These are phyloP conservation scores for Venustampulla echinocandica DNA, from an alignment of 495 filamentous ascomycete genomes.

Conservation along the genomic window DNA sequence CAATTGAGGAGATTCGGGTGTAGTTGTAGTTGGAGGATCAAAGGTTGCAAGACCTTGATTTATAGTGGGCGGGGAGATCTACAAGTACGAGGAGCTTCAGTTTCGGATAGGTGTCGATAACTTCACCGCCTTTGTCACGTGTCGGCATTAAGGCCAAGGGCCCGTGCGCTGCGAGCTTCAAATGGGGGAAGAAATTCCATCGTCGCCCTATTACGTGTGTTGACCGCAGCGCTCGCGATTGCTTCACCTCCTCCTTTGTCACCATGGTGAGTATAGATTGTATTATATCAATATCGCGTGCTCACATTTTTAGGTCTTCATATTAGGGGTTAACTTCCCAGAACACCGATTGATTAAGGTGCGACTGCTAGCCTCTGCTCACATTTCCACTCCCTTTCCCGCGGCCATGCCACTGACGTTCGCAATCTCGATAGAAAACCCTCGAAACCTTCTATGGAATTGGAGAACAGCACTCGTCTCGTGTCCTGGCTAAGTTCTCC, in stretches of 20 bases:
- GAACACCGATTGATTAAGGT: constrained; percentile 76
- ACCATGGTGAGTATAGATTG: constrained; percentile 35
- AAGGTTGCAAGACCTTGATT: constrained; percentile 5
- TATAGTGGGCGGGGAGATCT: not conserved
- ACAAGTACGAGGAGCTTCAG: not conserved
- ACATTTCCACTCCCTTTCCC: too few relatives aligned
- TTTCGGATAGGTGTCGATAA: constrained; percentile 21
- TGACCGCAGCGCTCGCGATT: too few relatives aligned
- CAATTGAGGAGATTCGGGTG: constrained; percentile 15
- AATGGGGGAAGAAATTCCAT: not conserved
- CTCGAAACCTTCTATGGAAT: constrained; percentile 88
- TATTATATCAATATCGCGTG: not conserved
- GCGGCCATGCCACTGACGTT: too few relatives aligned
- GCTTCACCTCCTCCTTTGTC: constrained; percentile 1
- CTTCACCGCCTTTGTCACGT: constrained; percentile 11
- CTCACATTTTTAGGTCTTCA: constrained; percentile 54
- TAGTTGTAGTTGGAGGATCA: not conserved
- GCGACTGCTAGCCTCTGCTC: constrained; percentile 25
- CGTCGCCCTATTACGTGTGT: not conserved
- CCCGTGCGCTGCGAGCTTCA: constrained; percentile 3
- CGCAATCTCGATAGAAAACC: too few relatives aligned
- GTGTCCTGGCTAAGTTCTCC: constrained; percentile 75
- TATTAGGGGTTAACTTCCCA: constrained; percentile 77
- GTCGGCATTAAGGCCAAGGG: not conserved
- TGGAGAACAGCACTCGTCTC: constrained; percentile 57